phyloP scores from a whole-genome alignment of 805 yeast genomes.

The Kodamaea sagamina region DNA sequence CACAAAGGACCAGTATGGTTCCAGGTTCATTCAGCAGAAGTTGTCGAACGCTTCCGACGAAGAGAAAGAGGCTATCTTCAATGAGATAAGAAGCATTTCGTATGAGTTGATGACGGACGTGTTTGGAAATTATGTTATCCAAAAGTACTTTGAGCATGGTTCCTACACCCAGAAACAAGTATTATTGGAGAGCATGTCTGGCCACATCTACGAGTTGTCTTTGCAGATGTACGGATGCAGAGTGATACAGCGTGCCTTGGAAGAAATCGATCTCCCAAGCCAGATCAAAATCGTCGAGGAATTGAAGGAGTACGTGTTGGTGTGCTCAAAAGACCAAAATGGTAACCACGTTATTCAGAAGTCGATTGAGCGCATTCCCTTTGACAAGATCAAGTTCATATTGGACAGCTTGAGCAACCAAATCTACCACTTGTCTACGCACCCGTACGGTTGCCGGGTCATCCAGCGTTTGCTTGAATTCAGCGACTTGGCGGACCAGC shows the following conservation, averaged over 20 bases:
- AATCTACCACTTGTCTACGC: constrained; percentile 85
- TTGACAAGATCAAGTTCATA: constrained; percentile 67
- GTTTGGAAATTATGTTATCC: constrained; percentile 96
- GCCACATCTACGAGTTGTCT: constrained; percentile 72
- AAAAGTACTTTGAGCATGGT: constrained; percentile 88
- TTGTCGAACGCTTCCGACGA: constrained; percentile 66
- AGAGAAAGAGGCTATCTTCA: constrained; percentile 75
- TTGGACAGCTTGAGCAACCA: constrained; percentile 67
- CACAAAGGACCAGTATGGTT: constrained; percentile 95
- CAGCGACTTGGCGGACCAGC: constrained; percentile 66
- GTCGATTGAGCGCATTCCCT: constrained; percentile 83
- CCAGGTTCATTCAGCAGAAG: constrained; percentile 92
- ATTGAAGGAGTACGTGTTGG: constrained; percentile 62
- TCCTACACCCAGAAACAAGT: constrained; percentile 65
- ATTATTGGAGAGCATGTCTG: constrained; percentile 69
- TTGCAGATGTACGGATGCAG: constrained; percentile 98
- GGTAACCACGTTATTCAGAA: constrained; percentile 98
- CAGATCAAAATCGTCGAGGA: constrained; percentile 72
- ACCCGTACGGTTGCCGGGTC: constrained; percentile 97
- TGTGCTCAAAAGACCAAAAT: constrained; percentile 80
- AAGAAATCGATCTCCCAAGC: constrained; percentile 61
- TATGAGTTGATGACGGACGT: constrained; percentile 91
- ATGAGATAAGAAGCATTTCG: constrained; percentile 75
- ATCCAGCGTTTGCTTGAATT: constrained; percentile 89
- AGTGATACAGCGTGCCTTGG: constrained; percentile 92